Base-by-base conservation (phyloP, 768 basidiomycete genomes). In the Termitomyces sp. region DNA sequence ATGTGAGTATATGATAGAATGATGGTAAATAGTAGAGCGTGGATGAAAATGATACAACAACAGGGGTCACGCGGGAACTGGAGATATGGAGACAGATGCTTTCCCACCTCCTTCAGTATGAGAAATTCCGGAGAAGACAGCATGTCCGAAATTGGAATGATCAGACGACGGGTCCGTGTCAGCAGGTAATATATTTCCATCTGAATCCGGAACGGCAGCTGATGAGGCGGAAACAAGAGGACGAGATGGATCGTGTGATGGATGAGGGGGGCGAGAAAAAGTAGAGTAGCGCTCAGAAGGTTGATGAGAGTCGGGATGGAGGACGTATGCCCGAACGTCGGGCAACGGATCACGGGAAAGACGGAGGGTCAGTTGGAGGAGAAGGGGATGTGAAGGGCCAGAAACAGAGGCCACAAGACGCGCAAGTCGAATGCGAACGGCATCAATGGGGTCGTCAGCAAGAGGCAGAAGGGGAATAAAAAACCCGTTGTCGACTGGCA, bases 401-500 rank as follows among this genome's bases (percentile, higher is more conserved):
- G 54, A 20, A 13, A 56, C 16, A 45, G 49, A 57, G 50, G 83
- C 83, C 42, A 86, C 71, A 47, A 92, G 79, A 50, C 93, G 81
- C n/a, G 94, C 87, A 2, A 93, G 79, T 7, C 85, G 88, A 56
- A 97, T 92, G 47, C 93, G 81, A 34, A 97, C 93, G 59, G 92
- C 94, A 51, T 90, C 78, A 13, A 96, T 85, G 36, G 68, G 65
- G 66, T 98, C 95, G 33, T 75, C 67, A 5, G 82, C 81, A 42
- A 95, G 76, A 45, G 68, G 64, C 28, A 75, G 70, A 20, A 95
- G 70, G n/a, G 76, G 72, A 56, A 75, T 69, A 73, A 91, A 81
- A 59, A 85, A 81, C 61, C 68, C 71, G 62, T 75, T 78, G 64
- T 78, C 81, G 56, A 71, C 70, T 31, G 75, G 65, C 57, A 79